Base-by-base conservation (phyloP, 768 basidiomycete species). In the Termitomyces sp. region DNA sequence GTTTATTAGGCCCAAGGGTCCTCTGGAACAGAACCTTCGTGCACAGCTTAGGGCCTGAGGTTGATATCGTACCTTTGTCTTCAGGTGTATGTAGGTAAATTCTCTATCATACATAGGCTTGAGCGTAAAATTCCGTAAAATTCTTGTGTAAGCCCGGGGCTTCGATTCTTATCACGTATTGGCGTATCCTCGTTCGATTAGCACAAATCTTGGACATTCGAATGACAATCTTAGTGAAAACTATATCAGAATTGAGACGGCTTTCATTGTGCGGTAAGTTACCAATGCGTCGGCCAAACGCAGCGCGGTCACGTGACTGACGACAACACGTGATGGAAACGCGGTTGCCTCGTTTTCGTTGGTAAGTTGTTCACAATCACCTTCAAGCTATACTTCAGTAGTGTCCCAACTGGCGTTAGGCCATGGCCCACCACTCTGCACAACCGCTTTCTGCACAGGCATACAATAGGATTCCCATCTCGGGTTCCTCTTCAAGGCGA, bases 1-100 rank as follows among this genome's bases (percentile, higher is more conserved):
- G 75, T 96, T 89, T 78, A 93, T 97, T 76, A 84, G 88, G 66
- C 88, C 90, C 60, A 90, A 87, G 80, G 95, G 23, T 23, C 23
- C 23, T 23, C 23, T 23, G 23, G 23, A 23, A 23, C 23, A 23
- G 23, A 23, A 23, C 23, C 23, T 23, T 23, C 23, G 23, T 23
- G 23, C 23, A 23, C 23, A 23, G 23, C 23, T 23, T 23, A 95
- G 81, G 69, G 92, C 89, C 58, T 92, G 77, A 77, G 53, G n/a
- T 50, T 57, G 38, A 46, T 10, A 35, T 35, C 23, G 7, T 23
- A 23, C 23, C 23, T 23, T 23, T 23, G 23, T 23, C 23, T 23
- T n/a, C n/a, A n/a, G n/a, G n/a, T n/a, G n/a, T n/a, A n/a, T n/a
- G n/a, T n/a, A n/a, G n/a, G n/a, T n/a, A n/a, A n/a, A n/a, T n/a